A percentile compares a stretch with the other conserved stretches of the same genome.
These are phyloP conservation scores for Rhodosporidiobolus sp. DNA, from an alignment of 768 basidiomycete genomes.

Conservation along the genomic window DNA sequence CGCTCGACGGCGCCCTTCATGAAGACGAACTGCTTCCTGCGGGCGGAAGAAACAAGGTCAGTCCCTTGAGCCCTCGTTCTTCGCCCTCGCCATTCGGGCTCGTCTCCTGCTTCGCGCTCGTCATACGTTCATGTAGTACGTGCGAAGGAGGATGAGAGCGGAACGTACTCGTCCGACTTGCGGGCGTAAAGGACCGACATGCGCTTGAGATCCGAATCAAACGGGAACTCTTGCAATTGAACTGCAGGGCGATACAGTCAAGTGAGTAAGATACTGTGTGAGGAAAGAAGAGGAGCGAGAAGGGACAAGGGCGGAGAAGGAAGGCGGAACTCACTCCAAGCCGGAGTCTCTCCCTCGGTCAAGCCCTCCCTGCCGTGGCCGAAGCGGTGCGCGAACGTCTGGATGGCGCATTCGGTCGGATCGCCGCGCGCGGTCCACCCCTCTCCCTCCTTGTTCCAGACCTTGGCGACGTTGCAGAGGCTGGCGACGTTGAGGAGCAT, in stretches of 20 bases:
- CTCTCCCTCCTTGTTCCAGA: conserved; percentile 45
- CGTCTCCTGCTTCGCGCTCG: no score
- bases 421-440: conserved; percentile 53
- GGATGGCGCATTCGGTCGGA: conserved; percentile 53
- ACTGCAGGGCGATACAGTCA: not conserved
- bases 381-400: conserved; percentile 46
- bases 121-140: not conserved
- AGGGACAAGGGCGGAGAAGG: not conserved
- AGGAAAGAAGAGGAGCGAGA: not conserved
- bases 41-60: not conserved
- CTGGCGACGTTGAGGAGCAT: conserved; percentile 49
- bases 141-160: not conserved
- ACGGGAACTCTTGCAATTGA: conserved; percentile 52
- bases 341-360: conserved; percentile 38
- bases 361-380: conserved; percentile 25
- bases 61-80: no score
- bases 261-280: not conserved
- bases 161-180: conserved; percentile 19
- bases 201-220: conserved; percentile 54
- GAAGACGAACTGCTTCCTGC: conserved; percentile 42
- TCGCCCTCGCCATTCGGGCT: no score
- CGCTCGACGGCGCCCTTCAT: conserved; percentile 48
- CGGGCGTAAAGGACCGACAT: conserved; percentile 47
- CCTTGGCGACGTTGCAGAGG: conserved; percentile 52
- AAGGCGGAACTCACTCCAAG: conserved; percentile 35